Evolutionary conservation across 2,329 filamentous ascomycete species (phyloP).

Genomic region (Xylaria sp.): DNA sequence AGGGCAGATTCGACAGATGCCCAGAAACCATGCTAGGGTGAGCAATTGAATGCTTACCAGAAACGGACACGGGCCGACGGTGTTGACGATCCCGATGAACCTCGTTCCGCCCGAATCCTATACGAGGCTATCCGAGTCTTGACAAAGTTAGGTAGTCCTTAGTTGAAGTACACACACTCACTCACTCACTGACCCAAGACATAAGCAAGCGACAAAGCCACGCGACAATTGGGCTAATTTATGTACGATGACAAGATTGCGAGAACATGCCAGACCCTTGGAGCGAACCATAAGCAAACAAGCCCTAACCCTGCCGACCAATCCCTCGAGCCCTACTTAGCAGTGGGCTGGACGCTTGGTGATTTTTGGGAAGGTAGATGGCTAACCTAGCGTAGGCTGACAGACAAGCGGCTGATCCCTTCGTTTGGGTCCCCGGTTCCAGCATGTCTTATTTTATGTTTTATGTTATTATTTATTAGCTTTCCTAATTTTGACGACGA

Average conservation of each 20-base stretch:
- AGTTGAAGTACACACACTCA: background rate
- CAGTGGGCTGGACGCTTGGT: conserved; percentile 14
- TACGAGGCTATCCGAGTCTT: background rate
- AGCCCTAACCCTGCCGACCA: conserved; percentile 28
- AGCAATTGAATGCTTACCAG: background rate
- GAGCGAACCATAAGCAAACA: conserved; percentile 23
- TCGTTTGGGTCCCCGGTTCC: conserved; percentile 14
- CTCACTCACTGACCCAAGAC: background rate
- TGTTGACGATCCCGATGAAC: conserved; percentile 17
- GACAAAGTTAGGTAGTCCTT: background rate
- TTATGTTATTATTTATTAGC: background rate
- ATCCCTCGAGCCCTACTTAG: conserved; percentile 19
- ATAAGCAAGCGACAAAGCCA: conserved; percentile 28
- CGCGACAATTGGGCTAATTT: conserved; percentile 33
- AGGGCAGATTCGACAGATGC: background rate
- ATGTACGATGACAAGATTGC: conserved; percentile 31
- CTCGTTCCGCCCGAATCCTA: conserved; percentile 5
- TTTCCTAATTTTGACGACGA: conserved; percentile 27
- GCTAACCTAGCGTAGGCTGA: conserved; percentile 21
- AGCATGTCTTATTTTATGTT: background rate
- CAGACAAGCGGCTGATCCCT: conserved; percentile 36
- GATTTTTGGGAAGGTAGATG: conserved; percentile 32
- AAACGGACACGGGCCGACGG: background rate
- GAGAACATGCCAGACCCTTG: conserved; percentile 30
- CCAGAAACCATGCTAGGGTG: background rate